Conservation (phyloP, 108 stramenopile species). For the Fistulifera solaris region DNA sequence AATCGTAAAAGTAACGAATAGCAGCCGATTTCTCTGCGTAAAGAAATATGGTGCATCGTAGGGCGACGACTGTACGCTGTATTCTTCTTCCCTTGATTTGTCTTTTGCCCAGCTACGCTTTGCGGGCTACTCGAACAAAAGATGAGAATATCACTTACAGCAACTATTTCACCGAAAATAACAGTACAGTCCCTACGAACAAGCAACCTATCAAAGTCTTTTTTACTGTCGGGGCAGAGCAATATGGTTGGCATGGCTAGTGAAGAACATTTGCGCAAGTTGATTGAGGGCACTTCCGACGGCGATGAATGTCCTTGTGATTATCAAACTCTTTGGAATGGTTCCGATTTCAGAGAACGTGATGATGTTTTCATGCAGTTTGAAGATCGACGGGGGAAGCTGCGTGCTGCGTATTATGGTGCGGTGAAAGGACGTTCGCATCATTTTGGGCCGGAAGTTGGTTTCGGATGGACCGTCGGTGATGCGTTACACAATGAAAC, state of each 20-base stretch:
- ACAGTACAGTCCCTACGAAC: neutral
- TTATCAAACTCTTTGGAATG: conserved; percentile 7
- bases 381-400: conserved; percentile 6
- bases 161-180: too few species aligned
- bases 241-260: conserved; percentile 35
- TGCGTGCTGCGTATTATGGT: conserved; percentile 10
- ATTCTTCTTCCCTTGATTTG: too few species aligned
- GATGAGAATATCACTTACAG: too few species aligned
- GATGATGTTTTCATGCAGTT: conserved; percentile 18
- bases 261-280: conserved; percentile 1
- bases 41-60: too few species aligned
- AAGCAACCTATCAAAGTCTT: conserved; percentile 22
- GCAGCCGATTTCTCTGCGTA: too few species aligned
- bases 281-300: conserved; percentile 3
- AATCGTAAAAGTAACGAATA: too few species aligned
- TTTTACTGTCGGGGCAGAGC: conserved; percentile 32
- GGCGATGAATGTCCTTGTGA: neutral
- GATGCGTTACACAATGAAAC: conserved; percentile 5
- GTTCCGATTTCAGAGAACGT: neutral
- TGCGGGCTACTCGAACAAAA: too few species aligned
- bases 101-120: too few species aligned
- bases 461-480: conserved; percentile 22
- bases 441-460: conserved; percentile 27
- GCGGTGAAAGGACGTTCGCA: neutral
- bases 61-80: too few species aligned